A percentile compares a stretch with the other conserved stretches of the same genome.
Evolutionary conservation across 176 grass and related monocot species (phyloP).

Genomic region (Zea luxurians): DNA sequence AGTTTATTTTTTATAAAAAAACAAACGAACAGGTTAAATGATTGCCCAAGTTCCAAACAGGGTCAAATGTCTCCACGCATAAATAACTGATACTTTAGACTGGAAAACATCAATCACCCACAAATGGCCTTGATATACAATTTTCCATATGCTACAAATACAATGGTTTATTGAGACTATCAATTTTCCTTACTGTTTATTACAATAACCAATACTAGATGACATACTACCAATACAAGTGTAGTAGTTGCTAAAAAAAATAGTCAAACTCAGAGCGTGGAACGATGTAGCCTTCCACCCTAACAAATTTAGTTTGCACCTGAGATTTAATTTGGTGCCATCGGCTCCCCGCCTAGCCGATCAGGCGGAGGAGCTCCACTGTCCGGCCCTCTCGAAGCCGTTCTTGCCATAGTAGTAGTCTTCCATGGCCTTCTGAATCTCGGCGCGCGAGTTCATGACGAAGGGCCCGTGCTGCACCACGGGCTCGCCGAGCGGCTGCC

Average conservation of each 20-base stretch:
- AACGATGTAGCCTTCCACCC: too few species aligned
- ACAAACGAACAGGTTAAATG: too few species aligned
- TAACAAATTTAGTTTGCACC: too few species aligned
- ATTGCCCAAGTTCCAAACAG: too few species aligned
- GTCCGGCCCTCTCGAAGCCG: slow-evolving; percentile 69
- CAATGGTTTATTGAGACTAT: neutral
- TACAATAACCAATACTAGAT: neutral
- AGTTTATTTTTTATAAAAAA: too few species aligned
- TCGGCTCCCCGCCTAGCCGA: too few species aligned
- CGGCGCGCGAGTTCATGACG: slow-evolving; percentile 74
- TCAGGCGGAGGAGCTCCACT: slow-evolving; percentile 51
- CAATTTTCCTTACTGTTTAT: neutral
- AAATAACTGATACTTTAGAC: neutral
- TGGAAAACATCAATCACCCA: too few species aligned
- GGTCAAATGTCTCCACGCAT: neutral
- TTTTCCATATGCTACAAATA: neutral
- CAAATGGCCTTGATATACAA: neutral
- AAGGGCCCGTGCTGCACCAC: slow-evolving; percentile 73
- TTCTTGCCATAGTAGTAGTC: slow-evolving; percentile 65
- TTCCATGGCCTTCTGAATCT: slow-evolving; percentile 77
- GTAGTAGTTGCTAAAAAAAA: neutral
- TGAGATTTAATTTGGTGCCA: neutral
- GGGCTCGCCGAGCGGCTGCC: slow-evolving; percentile 65
- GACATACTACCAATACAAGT: neutral
- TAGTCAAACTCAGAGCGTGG: neutral